These are phyloP conservation scores for Microdochium paspali DNA, from an alignment of 2,329 filamentous ascomycete genomes.

Conservation along the genomic window DNA sequence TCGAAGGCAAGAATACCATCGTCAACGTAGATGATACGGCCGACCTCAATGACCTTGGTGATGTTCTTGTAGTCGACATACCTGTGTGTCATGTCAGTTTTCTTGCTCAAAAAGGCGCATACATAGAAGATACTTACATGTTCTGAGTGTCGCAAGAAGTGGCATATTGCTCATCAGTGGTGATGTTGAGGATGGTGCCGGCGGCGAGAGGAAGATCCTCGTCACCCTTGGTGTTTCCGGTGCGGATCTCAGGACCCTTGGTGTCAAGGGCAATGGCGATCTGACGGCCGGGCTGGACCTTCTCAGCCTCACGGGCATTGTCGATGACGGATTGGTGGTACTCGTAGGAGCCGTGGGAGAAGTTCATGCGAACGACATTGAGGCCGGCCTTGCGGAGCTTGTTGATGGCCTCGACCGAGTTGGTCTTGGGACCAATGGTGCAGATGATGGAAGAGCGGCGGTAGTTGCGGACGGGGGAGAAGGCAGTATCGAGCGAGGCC, in stretches of 20 bases:
- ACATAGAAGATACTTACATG: slow-evolving; percentile 55
- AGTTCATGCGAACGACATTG: slow-evolving; percentile 99
- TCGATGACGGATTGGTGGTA: slow-evolving; percentile 99
- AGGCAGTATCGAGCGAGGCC: slow-evolving; percentile 75
- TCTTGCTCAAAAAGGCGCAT: not conserved
- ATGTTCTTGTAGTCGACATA: slow-evolving; percentile 99
- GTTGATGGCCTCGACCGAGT: slow-evolving; percentile 96
- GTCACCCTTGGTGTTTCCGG: slow-evolving; percentile 65
- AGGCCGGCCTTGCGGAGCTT: slow-evolving; percentile 81
- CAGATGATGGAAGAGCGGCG: slow-evolving; percentile 97
- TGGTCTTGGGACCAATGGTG: slow-evolving; percentile 98
- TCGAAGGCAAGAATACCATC: slow-evolving; percentile 97
- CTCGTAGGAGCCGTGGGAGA: slow-evolving; percentile 88
- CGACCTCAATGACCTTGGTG: slow-evolving; percentile 88
- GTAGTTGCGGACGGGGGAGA: slow-evolving; percentile 78
- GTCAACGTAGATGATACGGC: slow-evolving; percentile 95
- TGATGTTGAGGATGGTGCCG: slow-evolving; percentile 85
- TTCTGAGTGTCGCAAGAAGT: slow-evolving; percentile 78
- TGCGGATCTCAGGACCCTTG: slow-evolving; percentile 54
- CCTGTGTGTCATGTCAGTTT: slow-evolving; percentile 33
- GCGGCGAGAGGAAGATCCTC: slow-evolving; percentile 82
- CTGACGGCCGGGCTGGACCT: slow-evolving; percentile 67
- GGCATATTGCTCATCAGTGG: slow-evolving; percentile 89
- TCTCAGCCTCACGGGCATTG: slow-evolving; percentile 82
- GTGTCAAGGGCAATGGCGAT: slow-evolving; percentile 88